Base-by-base conservation (phyloP, 2,329 filamentous ascomycete species). In the Aspergillus oerlinghausenensis region DNA sequence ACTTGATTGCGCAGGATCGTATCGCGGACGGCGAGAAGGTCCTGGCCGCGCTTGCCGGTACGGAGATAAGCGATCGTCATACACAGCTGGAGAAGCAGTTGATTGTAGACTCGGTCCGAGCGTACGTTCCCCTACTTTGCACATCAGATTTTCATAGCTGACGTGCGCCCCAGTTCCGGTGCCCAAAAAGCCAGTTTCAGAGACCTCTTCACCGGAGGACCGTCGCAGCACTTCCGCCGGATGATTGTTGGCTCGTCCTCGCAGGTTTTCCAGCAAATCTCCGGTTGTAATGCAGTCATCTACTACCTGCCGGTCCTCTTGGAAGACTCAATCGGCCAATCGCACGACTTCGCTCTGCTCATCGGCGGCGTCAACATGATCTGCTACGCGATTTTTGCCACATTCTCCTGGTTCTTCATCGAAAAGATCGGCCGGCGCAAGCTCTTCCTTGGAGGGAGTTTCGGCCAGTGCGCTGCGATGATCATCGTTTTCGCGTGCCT, bases 51-150 rank as follows among this genome's bases (percentile, higher is more conserved):
- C 76, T 84, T 3, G 73, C 73, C 48, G 79, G 78, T 9, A 67
- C 69, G 19, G 64, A 82, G 49, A 60, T 81, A 4, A 79, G 85
- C 48, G 79, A 82, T 60, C 73, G 77, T 8, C 80, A 87, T 65
- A 85, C 85, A 2, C 77, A 80, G 49, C 66, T 80, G 9, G 83
- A 89, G 71, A 80, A 82, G 64, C 82, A 86, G 53, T 84, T 88
- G 0, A 85, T 89, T 17, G 73, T 84, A 17, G 88, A 92, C 65
- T 85, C 82, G 1, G 84, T 89, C 59, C 78, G 80, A 43, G 82
- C 82, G 47, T 81, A 79, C 21, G 81, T 73, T 23, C n/a, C n/a
- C 19, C 32, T n/a, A 19, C 7, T 11, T 14, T 4, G n/a, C 28
- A 10, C 32, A 6, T 14, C 28, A 2, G 3, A 25, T 9, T 3